phyloP scores from a whole-genome alignment of 805 yeast genomes.

The Saccharomycopsis fermentans region DNA sequence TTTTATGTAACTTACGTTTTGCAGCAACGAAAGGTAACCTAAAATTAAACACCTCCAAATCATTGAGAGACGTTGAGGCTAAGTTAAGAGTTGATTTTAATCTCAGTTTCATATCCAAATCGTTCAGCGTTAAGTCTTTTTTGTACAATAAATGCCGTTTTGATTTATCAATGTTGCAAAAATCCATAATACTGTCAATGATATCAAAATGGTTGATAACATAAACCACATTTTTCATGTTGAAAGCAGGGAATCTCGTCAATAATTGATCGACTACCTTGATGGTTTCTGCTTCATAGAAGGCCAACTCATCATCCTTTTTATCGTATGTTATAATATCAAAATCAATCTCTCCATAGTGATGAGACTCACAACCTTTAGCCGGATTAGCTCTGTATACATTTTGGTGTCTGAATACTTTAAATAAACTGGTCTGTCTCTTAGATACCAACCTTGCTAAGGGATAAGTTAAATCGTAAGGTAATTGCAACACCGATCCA shows the following conservation, averaged over 20 bases:
- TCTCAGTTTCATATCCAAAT: conserved; percentile 45
- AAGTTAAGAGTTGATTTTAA: conserved; percentile 39
- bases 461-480: conserved; percentile 84
- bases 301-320: conserved; percentile 32
- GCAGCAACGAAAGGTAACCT: conserved; percentile 57
- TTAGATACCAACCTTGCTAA: conserved; percentile 77
- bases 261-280: conserved; percentile 73
- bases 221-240: conserved; percentile 43
- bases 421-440: conserved; percentile 4
- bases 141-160: conserved; percentile 29
- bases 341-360: conserved; percentile 76
- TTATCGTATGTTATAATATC: conserved; percentile 56
- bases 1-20: conserved; percentile 47
- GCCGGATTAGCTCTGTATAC: conserved; percentile 59
- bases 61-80: conserved; percentile 73
- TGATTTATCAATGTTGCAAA: conserved; percentile 69
- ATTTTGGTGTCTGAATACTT: conserved; percentile 46
- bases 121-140: conserved; percentile 8
- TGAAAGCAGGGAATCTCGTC: conserved; percentile 55
- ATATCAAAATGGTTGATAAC: conserved; percentile 76
- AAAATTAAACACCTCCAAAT: conserved; percentile 73
- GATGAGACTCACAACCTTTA: conserved; percentile 61
- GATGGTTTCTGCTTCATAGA: conserved; percentile 81
- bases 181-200: conserved; percentile 65
- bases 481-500: conserved; percentile 82